These are phyloP conservation scores for Lumnitzera littorea DNA, from an alignment of 345 rosid species.

Conservation along the genomic window DNA sequence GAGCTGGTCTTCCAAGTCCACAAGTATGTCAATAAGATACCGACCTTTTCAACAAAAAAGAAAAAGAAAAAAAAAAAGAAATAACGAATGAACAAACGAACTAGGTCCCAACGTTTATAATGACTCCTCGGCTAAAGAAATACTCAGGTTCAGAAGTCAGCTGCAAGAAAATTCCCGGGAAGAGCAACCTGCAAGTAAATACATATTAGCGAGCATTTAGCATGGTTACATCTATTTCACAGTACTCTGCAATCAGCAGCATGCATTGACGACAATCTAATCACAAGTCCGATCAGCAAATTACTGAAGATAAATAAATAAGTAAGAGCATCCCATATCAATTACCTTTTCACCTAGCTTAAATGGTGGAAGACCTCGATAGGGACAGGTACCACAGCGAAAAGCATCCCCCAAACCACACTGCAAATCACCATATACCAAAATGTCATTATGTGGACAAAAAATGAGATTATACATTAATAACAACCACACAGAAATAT, in stretches of 20 bases:
- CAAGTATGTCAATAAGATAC: no score
- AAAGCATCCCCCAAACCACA: constrained; percentile 98
- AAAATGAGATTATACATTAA: background rate
- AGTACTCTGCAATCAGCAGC: no score
- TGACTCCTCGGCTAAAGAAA: background rate
- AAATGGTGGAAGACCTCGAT: constrained; percentile 86
- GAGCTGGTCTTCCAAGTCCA: no score
- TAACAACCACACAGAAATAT: background rate
- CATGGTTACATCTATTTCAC: no score
- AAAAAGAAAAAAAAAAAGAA: background rate
- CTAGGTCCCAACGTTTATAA: background rate
- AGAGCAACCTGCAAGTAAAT: constrained; percentile 54
- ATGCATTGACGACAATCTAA: no score
- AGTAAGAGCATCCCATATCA: background rate
- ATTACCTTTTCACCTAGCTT: constrained; percentile 90
- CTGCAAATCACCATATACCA: constrained; percentile 22
- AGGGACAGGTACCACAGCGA: constrained; percentile 92
- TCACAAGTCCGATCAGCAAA: background rate
- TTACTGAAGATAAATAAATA: no score
- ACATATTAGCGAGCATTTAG: background rate
- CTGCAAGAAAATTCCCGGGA: constrained; percentile 63
- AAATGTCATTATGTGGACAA: constrained; percentile 5
- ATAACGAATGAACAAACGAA: background rate
- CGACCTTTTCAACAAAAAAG: no score
- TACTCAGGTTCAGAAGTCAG: constrained; percentile 47